A percentile compares a stretch with the other conserved stretches of the same genome.
Conservation (phyloP, 257 asterid species). For the Ajuga chamaepitys region DNA sequence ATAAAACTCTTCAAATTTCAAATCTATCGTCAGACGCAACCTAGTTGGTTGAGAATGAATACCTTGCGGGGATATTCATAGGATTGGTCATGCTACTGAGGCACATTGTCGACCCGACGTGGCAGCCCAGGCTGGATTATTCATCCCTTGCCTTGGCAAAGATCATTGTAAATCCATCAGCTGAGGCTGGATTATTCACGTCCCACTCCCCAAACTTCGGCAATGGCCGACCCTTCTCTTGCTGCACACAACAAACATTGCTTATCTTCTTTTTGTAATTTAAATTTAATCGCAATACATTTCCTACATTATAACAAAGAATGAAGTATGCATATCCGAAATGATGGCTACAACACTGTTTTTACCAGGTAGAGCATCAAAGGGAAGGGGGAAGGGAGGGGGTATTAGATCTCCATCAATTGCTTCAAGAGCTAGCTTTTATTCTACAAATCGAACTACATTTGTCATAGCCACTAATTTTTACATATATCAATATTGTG, state of each 20-base stretch:
- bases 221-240: conserved; percentile 54
- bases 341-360: neutral
- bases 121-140: conserved; percentile 19
- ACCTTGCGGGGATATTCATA: conserved; percentile 22
- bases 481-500: neutral
- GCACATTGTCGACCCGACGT: neutral
- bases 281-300: no score
- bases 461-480: neutral
- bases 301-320: no score
- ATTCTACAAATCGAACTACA: neutral
- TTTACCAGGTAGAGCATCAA: neutral
- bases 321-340: no score
- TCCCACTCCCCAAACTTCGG: conserved; percentile 74
- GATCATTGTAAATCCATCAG: conserved; percentile 60
- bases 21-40: no score
- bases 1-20: no score
- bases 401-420: neutral
- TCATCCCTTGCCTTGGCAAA: conserved; percentile 59
- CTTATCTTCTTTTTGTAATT: no score
- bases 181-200: conserved; percentile 62
- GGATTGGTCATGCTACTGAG: conserved; percentile 16
- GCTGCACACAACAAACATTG: conserved; percentile 17
- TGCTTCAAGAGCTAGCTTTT: neutral
- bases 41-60: neutral
- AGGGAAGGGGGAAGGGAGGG: neutral